A percentile compares a stretch with the other conserved stretches of the same genome.
These are phyloP conservation scores for Xylaria sp. DNA, from an alignment of 2,329 filamentous ascomycete genomes.

Conservation along the genomic window DNA sequence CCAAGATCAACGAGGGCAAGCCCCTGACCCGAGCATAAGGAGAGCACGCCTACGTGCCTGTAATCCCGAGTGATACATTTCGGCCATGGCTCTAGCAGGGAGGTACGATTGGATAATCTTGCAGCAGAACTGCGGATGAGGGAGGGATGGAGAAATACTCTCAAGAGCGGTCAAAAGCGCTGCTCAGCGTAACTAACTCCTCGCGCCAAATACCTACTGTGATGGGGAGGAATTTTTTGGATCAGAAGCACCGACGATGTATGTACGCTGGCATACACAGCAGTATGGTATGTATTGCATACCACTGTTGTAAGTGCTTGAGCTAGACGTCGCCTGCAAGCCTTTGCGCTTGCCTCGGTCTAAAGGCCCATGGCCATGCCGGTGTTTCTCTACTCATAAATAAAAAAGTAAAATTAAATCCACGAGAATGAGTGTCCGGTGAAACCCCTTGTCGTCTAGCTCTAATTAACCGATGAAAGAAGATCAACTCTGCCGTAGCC, in stretches of 20 bases:
- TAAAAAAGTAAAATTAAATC: background rate
- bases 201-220: background rate
- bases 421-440: too few species aligned
- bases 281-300: background rate
- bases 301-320: background rate
- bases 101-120: background rate
- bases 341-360: background rate
- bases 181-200: background rate
- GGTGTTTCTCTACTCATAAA: background rate
- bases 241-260: background rate
- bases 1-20: conserved; percentile 38
- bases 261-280: background rate
- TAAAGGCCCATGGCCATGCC: background rate
- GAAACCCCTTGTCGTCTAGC: background rate
- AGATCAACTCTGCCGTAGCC: too few species aligned
- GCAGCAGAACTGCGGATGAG: background rate
- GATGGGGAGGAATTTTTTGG: background rate
- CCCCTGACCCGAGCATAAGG: conserved; percentile 30
- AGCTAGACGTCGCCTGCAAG: background rate
- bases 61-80: background rate
- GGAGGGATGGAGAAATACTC: background rate
- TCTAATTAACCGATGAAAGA: too few species aligned
- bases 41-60: background rate
- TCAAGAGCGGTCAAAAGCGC: background rate
- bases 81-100: background rate